A percentile compares a stretch with the other conserved stretches of the same genome.
phyloP scores from a whole-genome alignment of 208 protist genomes.

The Trypanosomatidae sp. region DNA sequence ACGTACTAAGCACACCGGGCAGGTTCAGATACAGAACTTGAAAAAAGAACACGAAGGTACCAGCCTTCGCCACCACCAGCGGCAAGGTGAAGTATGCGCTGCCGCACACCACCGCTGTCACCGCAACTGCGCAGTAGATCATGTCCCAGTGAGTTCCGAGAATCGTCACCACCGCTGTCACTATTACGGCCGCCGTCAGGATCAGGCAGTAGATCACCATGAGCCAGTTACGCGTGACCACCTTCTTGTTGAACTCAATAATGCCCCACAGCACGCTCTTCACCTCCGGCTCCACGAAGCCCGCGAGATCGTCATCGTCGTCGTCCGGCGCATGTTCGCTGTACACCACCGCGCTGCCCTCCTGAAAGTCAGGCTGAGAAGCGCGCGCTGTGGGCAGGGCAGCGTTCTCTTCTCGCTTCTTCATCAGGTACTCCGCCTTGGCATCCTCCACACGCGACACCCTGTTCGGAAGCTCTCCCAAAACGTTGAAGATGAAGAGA shows the following conservation, averaged over 20 bases:
- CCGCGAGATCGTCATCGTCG: neutral
- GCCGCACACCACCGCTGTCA: conserved; percentile 18
- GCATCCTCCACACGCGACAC: conserved; percentile 39
- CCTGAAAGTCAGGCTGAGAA: neutral
- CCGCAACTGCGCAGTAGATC: conserved; percentile 26
- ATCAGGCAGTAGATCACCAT: conserved; percentile 38
- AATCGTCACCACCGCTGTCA: conserved; percentile 29
- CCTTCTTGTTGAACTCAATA: conserved; percentile 31
- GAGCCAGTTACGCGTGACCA: conserved; percentile 30
- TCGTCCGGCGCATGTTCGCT: neutral
- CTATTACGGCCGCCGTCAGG: conserved; percentile 30
- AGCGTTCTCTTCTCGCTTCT: conserved; percentile 2
- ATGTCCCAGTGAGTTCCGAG: conserved; percentile 31
- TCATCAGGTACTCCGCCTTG: conserved; percentile 17
- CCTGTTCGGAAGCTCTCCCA: conserved; percentile 48
- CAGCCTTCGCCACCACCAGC: conserved; percentile 35
- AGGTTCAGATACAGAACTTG: conserved; percentile 49
- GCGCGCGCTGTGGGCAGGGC: neutral
- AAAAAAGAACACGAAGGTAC: conserved; percentile 31
- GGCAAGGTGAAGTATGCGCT: conserved; percentile 33
- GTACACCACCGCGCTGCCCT: neutral
- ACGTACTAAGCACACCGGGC: conserved; percentile 51
- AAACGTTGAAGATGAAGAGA: conserved; percentile 61
- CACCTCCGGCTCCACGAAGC: conserved; percentile 26
- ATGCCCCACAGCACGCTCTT: conserved; percentile 18